These are phyloP conservation scores for rapeseed (Brassica napus) DNA, from an alignment of 345 rosid genomes.

Conservation along the genomic window DNA sequence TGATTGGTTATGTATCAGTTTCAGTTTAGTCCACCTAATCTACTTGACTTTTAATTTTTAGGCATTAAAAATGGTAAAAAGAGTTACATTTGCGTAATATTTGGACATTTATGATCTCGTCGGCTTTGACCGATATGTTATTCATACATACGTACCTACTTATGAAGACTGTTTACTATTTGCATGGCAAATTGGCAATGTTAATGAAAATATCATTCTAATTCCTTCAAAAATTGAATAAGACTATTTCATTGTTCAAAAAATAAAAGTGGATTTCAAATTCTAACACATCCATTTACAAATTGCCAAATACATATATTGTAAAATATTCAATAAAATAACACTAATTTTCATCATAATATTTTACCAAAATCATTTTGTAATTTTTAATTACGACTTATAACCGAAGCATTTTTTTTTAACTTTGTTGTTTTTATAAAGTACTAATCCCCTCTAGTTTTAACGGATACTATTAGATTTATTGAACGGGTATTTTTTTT, in stretches of 20 bases:
- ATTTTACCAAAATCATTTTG: not conserved
- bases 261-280: not conserved
- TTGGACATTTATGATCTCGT: slow-evolving; percentile 17
- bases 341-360: not conserved
- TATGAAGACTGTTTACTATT: not conserved
- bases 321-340: not conserved
- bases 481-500: not conserved
- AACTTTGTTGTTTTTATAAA: not conserved
- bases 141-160: not conserved
- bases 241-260: not conserved
- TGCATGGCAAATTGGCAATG: not conserved
- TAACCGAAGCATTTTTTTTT: not conserved
- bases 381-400: not conserved
- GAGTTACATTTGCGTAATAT: slow-evolving; percentile 2
- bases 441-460: not conserved
- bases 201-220: not conserved
- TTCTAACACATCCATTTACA: not conserved
- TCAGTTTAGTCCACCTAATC: slow-evolving; percentile 19
- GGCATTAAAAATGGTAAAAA: not conserved
- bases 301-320: not conserved
- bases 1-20: slow-evolving; percentile 8
- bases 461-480: not conserved
- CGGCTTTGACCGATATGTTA: not conserved
- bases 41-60: slow-evolving; percentile 22
- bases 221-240: not conserved